Base-by-base conservation (phyloP, 2,329 filamentous ascomycete genomes). In the Fusarium sterilihyphosum region DNA sequence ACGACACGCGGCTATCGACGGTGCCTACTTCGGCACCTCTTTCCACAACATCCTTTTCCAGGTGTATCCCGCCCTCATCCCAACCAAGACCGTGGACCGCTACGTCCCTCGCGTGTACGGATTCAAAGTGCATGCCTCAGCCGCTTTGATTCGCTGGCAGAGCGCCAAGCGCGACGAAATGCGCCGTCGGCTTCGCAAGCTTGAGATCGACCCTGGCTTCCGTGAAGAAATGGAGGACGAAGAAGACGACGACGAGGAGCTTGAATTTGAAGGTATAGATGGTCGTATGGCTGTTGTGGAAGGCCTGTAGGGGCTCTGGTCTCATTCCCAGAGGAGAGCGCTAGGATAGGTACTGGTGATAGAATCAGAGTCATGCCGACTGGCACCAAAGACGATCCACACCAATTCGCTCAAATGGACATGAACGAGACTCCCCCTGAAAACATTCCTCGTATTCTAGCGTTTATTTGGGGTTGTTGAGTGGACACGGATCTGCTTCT, bases 1-100 rank as follows among this genome's bases (percentile, higher is more conserved):
- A 26, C 94, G 96, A 35, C 96, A 99, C 84, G 95, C 95, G 58
- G 90, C 93, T 67, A 98, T 99, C 80, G 96, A 99, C 82, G 96
- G 96, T 73, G 96, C 96, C 74, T 99, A 98, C 88, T 99, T 99
- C 78, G 96, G 96, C 77, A 95, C 96, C 54, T 97, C 94, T 6
- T 99, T 99, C 88, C 96, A 98, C 88, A 98, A 98, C 85, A 98
- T 99, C 84, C 91, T 99, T 72, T 98, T 99, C 87, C 96, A 99
- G 83, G 96, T 99, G 63, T 98, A 98, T 82, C 96, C 96, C 11
- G 91, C 93, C 31, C 88, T 99, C 77, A 91, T 97, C 59, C 96
- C 96, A 7, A 87, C 91, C 76, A 99, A 98, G 88, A 94, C 91
- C 77, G 88, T 92, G 72, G 92, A 94, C 74, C 91, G 96, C 76